Evolutionary conservation across 1,284 basidiomycete species (phyloP), one percentile per base, ranked within the genome.

Genomic region (Rhizoctonia solani): DNA sequence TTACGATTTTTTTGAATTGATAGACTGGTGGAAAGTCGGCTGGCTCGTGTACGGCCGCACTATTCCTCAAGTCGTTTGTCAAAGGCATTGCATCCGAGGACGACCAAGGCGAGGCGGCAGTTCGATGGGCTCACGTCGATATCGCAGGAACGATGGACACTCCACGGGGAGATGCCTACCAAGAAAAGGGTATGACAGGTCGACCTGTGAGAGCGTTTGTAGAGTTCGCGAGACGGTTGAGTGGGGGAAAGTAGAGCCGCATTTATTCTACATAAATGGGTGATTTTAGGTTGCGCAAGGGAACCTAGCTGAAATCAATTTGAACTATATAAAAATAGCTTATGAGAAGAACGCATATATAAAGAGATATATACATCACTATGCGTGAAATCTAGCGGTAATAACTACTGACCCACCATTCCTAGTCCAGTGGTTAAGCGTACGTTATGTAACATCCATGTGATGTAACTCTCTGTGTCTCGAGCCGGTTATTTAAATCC

Each of bases 111-210:
- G 79, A 80, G 59, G 80, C 85, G 9, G 75, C 78, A 9, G 75
- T 88, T 71, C 82, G 83, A 67, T 93, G 90, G 89, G 91, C 90
- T 1, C 91, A 93, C 76, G 77, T 93, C 39, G 93, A 95, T 74
- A 94, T 94, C 69, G 93, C 90, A 13, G 92, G 92, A 14, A 80
- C 83, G 34, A 92, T 93, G 90, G 88, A 90, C 85, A 81, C 82
- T 50, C 85, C 82, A 14, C 76, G 85, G 66, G 75, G 83, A 21
- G 80, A 78, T 1, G 80, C 83, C 1, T 93, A 93, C 76, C 83
- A 87, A 75, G 85, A 86, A 74, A 85, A 81, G 69, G 90, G 89
- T 2, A 87, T 93, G 87, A 90, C 90, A 11, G 92, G 92, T 4
- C 83, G 90, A 32, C 88, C 90, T 52, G 84, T 79, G 19, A 69